Base-by-base conservation (phyloP, 2,329 filamentous ascomycete species). In the Arachnomyces sp. region DNA sequence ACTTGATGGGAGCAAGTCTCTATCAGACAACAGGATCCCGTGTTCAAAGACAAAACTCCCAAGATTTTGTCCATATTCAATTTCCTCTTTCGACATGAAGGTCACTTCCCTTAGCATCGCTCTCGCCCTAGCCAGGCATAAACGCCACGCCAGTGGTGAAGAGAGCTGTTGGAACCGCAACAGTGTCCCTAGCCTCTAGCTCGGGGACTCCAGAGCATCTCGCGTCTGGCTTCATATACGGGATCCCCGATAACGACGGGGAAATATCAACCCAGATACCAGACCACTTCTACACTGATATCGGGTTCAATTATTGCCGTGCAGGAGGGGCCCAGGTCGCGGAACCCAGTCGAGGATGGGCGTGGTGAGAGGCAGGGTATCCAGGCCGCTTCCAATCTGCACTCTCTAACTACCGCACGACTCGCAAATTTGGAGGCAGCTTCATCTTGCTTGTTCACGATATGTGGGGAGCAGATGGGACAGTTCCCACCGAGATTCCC, bases 391-490 rank as follows among this genome's bases (percentile, higher is more conserved):
- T 74, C 41, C 43, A 62, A 3, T 70, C 67, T 0, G 60, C 64
- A 2, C 47, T 71, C 4, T 64, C 59, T 14, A 72, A 74, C 43
- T 74, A 73, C 48, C 42, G 53, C 2, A 69, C 66, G 1, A 56
- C 63, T 1, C 59, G 65, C 31, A 60, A 68, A 33, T 61, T 68
- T 17, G 62, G 58, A 3, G 70, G 60, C 4, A 47, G 54, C 5
- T 73, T 73, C 34, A 69, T 71, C 35, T 51, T 71, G n/a, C 55
- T 73, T 1, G 57, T 63, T 0, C 67, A 68, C 40, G 69, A 71
- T 38, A 44, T 68, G 3, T 74, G 69, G 69, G 71, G 71, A 6
- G 64, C 68, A 0, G 68, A 74, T 46, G 62, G 64, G 12, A 9
- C 5, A 25, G 52, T 57, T 5, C 64, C 66, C 17, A 52, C 55